These are phyloP conservation scores for Phytophthora boehmeriae DNA, from an alignment of 352 stramenopile species.

Conservation along the genomic window DNA sequence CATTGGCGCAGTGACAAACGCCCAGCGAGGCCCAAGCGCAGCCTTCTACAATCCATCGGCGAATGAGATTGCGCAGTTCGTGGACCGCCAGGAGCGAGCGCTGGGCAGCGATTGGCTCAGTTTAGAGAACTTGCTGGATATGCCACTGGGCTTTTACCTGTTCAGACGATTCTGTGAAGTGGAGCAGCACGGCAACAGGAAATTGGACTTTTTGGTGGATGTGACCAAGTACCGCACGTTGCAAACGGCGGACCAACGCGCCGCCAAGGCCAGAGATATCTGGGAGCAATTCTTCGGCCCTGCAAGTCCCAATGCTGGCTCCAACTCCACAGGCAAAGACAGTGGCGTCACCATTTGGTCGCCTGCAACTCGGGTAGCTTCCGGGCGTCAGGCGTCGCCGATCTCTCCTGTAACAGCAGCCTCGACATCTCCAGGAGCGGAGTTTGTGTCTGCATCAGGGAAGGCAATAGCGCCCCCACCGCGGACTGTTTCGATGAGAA, in stretches of 20 bases:
- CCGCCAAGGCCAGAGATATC: conserved; percentile 58
- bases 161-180: conserved; percentile 76
- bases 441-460: conserved; percentile 16
- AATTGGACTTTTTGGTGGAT: conserved; percentile 75
- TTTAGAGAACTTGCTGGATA: conserved; percentile 75
- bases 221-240: conserved; percentile 75
- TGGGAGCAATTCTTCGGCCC: conserved; percentile 59
- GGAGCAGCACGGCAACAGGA: conserved; percentile 64
- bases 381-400: conserved; percentile 23
- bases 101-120: conserved; percentile 62
- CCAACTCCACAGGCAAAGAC: conserved; percentile 2
- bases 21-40: conserved; percentile 65
- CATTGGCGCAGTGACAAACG: conserved; percentile 83
- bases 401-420: conserved; percentile 25
- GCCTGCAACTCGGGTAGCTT: conserved; percentile 6
- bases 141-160: conserved; percentile 85
- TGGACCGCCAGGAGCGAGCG: conserved; percentile 59
- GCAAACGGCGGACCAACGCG: conserved; percentile 47
- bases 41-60: conserved; percentile 76
- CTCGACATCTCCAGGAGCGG: conserved; percentile 29
- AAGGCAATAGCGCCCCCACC: background rate
- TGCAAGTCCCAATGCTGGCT: background rate
- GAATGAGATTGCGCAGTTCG: conserved; percentile 69
- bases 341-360: conserved; percentile 30
- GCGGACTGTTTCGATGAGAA: conserved; percentile 26